Evolutionary conservation across 305 asterid species (phyloP), one percentile per base, ranked within the genome.

Genomic region (Fraxinus albicans): DNA sequence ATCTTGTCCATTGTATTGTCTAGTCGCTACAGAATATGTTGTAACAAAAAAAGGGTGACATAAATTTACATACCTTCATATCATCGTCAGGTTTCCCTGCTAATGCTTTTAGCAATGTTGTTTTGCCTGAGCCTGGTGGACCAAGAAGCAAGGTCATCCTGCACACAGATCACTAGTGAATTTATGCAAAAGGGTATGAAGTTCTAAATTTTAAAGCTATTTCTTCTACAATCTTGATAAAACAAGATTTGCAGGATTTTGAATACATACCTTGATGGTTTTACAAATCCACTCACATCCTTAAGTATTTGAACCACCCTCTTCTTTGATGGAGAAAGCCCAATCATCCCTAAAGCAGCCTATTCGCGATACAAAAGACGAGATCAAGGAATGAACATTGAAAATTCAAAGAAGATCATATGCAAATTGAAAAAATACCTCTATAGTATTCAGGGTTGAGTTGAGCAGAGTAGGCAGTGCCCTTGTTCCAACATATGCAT

Each of bases 101-200:
- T 60, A 95, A 82, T 38, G 98, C 94, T 85, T 89, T 88, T 5
- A 93, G 84, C 77, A 95, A 80, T 27, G 98, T 93, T 10, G 98
- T 93, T 86, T 95, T 95, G 31, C 98, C 98, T 3, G 98, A 92
- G 84, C 96, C 94, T 27, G 98, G 98, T 79, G 98, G 98, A 19
- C 98, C 98, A 5, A 95, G 92, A 58, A 95, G 96, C 77, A 95
- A 88, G 8, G 98, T 84, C 98, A 93, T 89, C 89, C 98, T 94
- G 88, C 80, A 81, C 86, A 73, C 34, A 44, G 42, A 55, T 72
- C 4, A 74, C 25, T 34, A 6, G 27, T 23, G 6, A 72, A 42
- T 58, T 50, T 33, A 40, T 8, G 17, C 4, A 55, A 38, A 79
- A 67, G n/a, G 13, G 29, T 6, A 47, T 8, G 29, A 78, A 55